Percentiles rank a stretch among this genome's conserved stretches.
Evolutionary conservation across 2,329 filamentous ascomycete species (phyloP).

Genomic region (Pestalotiopsis sp.): DNA sequence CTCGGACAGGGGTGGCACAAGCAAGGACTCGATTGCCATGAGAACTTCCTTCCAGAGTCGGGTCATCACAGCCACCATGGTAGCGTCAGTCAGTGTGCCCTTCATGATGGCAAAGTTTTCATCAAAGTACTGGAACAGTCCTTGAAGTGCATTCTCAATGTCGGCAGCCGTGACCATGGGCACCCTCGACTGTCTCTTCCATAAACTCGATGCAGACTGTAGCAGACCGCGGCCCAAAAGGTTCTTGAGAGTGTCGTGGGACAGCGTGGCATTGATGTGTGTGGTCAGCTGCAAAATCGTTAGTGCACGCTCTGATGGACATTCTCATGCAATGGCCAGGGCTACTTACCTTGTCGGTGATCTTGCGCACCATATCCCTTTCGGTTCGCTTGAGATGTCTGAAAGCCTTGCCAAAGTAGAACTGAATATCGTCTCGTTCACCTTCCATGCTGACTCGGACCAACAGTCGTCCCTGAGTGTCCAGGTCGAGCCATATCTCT

Average conservation of each 20-base stretch:
- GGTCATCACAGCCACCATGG: slow-evolving; percentile 99
- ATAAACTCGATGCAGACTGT: slow-evolving; percentile 21
- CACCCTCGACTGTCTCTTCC: slow-evolving; percentile 54
- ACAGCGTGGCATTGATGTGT: slow-evolving; percentile 89
- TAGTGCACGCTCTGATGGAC: slow-evolving; percentile 15
- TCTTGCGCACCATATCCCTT: slow-evolving; percentile 95
- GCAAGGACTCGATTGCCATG: slow-evolving; percentile 82
- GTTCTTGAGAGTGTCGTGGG: slow-evolving; percentile 74
- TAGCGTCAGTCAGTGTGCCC: slow-evolving; percentile 86
- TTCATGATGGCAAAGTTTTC: slow-evolving; percentile 99
- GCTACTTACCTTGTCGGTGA: slow-evolving; percentile 84
- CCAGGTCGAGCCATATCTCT: slow-evolving; percentile 97
- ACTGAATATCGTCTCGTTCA: slow-evolving; percentile 96
- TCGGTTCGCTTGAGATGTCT: slow-evolving; percentile 93
- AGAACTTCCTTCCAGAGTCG: slow-evolving; percentile 97
- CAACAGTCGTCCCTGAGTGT: slow-evolving; percentile 88
- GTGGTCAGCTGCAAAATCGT: slow-evolving; percentile 68
- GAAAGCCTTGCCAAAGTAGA: slow-evolving; percentile 97
- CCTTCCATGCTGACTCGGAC: slow-evolving; percentile 98
- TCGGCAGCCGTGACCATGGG: slow-evolving; percentile 69
- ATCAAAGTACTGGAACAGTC: slow-evolving; percentile 92
- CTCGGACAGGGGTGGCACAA: slow-evolving; percentile 93
- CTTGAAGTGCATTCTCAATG: slow-evolving; percentile 77
- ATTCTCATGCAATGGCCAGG: not conserved
- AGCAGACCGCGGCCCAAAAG: slow-evolving; percentile 71